These are phyloP conservation scores for Canariomyces notabilis DNA, from an alignment of 2,329 filamentous ascomycete genomes.

Conservation along the genomic window DNA sequence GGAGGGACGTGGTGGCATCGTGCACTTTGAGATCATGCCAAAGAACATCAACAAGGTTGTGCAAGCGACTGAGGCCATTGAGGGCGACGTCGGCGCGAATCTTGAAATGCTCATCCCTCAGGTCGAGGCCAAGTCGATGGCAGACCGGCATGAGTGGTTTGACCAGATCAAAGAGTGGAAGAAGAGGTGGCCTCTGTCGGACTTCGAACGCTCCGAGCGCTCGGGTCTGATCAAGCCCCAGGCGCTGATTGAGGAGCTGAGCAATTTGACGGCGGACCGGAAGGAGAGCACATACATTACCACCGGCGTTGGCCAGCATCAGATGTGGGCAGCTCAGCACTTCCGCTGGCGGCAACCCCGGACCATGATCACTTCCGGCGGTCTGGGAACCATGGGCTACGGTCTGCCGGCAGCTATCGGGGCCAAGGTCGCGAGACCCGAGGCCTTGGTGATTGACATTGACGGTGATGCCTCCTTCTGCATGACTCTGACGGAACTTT, in stretches of 20 bases:
- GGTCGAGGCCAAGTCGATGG: slow-evolving; percentile 56
- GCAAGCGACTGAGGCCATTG: slow-evolving; percentile 89
- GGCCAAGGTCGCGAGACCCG: slow-evolving; percentile 73
- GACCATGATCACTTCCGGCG: slow-evolving; percentile 93
- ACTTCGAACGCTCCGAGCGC: slow-evolving; percentile 73
- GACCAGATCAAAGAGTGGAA: slow-evolving; percentile 88
- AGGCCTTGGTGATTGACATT: slow-evolving; percentile 87
- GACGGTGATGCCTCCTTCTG: slow-evolving; percentile 98
- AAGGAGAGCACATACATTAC: slow-evolving; percentile 84
- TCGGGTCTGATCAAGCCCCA: slow-evolving; percentile 90
- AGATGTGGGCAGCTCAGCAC: slow-evolving; percentile 98
- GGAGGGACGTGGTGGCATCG: slow-evolving; percentile 85
- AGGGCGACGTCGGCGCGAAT: slow-evolving; percentile 84
- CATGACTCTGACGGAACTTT: slow-evolving; percentile 96
- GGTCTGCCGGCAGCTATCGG: slow-evolving; percentile 93
- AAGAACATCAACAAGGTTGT: slow-evolving; percentile 99
- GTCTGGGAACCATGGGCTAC: slow-evolving; percentile 93
- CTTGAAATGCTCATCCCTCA: slow-evolving; percentile 69
- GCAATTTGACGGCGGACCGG: slow-evolving; percentile 70
- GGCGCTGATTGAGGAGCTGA: slow-evolving; percentile 84
- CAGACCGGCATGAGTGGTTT: slow-evolving; percentile 79
- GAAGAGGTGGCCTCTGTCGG: slow-evolving; percentile 74
- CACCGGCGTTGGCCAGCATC: slow-evolving; percentile 94
- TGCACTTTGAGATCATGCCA: slow-evolving; percentile 97
- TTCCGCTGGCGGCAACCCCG: slow-evolving; percentile 90